Base-by-base conservation (phyloP, 2,329 filamentous ascomycete species). In the Calycina marina region DNA sequence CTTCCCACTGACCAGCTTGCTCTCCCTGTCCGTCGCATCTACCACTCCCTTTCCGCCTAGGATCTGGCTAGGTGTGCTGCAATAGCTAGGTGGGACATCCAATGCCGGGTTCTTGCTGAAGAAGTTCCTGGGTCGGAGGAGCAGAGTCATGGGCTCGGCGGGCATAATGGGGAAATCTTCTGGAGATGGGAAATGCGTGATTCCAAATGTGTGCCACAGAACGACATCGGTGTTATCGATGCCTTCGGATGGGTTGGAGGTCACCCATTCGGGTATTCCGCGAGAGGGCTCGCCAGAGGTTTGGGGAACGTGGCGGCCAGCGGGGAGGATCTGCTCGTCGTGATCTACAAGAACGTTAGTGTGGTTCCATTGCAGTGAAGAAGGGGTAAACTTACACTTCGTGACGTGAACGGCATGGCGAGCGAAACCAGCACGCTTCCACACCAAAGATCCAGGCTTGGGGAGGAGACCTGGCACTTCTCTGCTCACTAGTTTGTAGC, bases 91-190 rank as follows among this genome's bases (percentile, higher is more conserved):
- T 18, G 69, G 68, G 5, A 73, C 69, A 57, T 72, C 69, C 4
- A 72, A 49, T 12, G 65, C 68, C 2, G 69, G 69, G 33, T 73
- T 73, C 52, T 59, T 63, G 18, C 60, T 55, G 40, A 71, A 71
- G 55, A 73, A 73, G 44, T 72, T 69, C 8, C 67, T 61, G 0
- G 69, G 67, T 41, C 70, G 66, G 38, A 73, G 51, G 32, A 63
- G 57, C n/a, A 72, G 59, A 46, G 64, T 68, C 68, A 93, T 86
- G 1, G 82, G 80, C 61, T 86, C 80, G 0, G 72, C 79, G 0
- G 84, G 84, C 85, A 93, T 93, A 45, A 93, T 66, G 17, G 86
- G 86, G 61, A 83, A 93, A 56, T 93, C 86, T 52, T 94, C 86
- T 0, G 85, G 84, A 0, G 80, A 63, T 0, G 86, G 85, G 62